phyloP scores from a whole-genome alignment of 106 monocot genomes.

The Dendrobium catenatum region DNA sequence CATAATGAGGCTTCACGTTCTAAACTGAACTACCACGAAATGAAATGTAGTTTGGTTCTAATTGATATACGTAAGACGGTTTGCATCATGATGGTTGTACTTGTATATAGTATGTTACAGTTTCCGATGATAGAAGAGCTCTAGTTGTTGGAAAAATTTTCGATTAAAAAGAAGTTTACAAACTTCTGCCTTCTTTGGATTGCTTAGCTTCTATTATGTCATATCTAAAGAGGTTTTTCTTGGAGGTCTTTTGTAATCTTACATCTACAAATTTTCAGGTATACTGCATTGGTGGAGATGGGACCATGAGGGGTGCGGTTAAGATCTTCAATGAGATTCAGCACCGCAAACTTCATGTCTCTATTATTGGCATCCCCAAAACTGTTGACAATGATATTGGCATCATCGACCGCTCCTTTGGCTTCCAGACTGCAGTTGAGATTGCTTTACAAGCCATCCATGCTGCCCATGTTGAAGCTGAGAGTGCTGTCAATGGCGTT shows the following conservation, averaged over 20 bases:
- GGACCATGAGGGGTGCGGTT: conserved; percentile 66
- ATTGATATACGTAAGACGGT: too few species aligned
- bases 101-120: too few species aligned
- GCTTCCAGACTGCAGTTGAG: conserved; percentile 91
- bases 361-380: conserved; percentile 73
- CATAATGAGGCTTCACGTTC: too few species aligned
- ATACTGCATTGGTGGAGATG: conserved; percentile 85
- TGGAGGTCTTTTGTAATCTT: background rate
- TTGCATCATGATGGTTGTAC: too few species aligned
- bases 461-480: conserved; percentile 72
- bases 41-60: too few species aligned
- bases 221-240: background rate
- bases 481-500: conserved; percentile 82
- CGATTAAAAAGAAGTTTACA: too few species aligned
- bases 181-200: too few species aligned
- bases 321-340: conserved; percentile 58
- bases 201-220: too few species aligned
- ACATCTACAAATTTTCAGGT: conserved; percentile 25
- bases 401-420: conserved; percentile 89
- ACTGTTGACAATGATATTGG: conserved; percentile 93
- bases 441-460: conserved; percentile 69
- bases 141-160: too few species aligned
- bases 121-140: too few species aligned
- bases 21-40: too few species aligned
- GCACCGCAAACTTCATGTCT: conserved; percentile 44